phyloP scores from a whole-genome alignment of 1,284 basidiomycete species.

The Cystobasidiaceae sp. region DNA sequence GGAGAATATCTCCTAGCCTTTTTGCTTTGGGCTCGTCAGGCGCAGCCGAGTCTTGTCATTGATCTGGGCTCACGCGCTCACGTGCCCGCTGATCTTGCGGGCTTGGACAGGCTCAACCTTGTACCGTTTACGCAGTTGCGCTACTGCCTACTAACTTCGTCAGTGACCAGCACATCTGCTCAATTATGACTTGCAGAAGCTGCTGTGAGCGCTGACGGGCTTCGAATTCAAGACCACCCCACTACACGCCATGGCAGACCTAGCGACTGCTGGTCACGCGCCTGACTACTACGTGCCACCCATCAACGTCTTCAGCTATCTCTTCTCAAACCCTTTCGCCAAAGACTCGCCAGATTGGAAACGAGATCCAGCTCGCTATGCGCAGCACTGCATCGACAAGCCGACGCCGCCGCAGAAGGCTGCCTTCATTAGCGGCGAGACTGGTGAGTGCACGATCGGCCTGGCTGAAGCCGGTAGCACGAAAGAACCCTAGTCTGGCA shows the following conservation, averaged over 20 bases:
- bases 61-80: no score
- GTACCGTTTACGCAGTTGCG: no score
- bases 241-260: neutral
- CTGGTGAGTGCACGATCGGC: neutral
- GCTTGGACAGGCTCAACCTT: no score
- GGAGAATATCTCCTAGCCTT: no score
- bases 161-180: no score
- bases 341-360: neutral
- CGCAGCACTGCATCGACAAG: neutral
- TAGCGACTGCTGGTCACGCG: neutral
- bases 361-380: neutral
- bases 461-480: neutral
- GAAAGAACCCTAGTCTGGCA: neutral
- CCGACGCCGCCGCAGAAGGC: constrained; percentile 1
- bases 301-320: neutral
- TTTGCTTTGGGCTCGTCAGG: no score
- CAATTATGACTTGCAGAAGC: no score
- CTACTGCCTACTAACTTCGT: no score
- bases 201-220: no score
- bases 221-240: no score
- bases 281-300: neutral
- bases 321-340: neutral
- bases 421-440: constrained; percentile 1
- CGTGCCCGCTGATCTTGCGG: no score
- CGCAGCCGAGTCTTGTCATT: no score